Percentiles rank a stretch among this genome's conserved stretches.
Conservation (phyloP, 2,329 filamentous ascomycete genomes). For the Cladophialophora carrionii region DNA sequence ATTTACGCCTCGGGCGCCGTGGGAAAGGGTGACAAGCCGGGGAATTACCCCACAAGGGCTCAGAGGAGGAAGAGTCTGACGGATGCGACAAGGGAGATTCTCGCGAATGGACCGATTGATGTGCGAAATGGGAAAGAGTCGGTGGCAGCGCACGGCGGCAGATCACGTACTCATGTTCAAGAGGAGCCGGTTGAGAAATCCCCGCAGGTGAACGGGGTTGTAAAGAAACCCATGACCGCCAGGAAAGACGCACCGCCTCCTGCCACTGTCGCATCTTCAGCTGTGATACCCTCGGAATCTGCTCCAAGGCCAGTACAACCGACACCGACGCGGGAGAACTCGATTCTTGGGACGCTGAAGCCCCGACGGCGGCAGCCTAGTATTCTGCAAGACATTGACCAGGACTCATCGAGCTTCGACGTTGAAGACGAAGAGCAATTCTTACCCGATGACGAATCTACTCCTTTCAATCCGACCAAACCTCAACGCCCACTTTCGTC, state of each 20-base stretch:
- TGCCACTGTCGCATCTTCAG: constrained; percentile 12
- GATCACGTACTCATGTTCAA: constrained; percentile 1
- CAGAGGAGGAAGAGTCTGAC: constrained; percentile 35
- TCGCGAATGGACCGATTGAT: constrained; percentile 23
- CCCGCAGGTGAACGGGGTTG: constrained; percentile 13
- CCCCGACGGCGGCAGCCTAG: constrained; percentile 37
- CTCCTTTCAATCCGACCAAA: constrained; percentile 25
- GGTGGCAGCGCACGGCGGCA: not conserved
- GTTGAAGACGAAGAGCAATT: constrained; percentile 35
- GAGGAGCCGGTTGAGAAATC: not conserved
- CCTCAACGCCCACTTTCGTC: constrained; percentile 7
- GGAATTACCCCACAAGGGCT: constrained; percentile 33
- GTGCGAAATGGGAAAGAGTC: constrained; percentile 10
- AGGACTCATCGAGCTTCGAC: constrained; percentile 36
- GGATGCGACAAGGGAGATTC: constrained; percentile 28
- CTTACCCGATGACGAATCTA: constrained; percentile 37
- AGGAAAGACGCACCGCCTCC: constrained; percentile 1
- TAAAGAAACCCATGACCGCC: constrained; percentile 7
- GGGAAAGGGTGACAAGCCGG: constrained; percentile 34
- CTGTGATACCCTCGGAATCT: constrained; percentile 18
- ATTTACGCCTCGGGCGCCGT: constrained; percentile 38
- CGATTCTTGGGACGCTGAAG: constrained; percentile 36
- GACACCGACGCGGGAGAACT: constrained; percentile 34
- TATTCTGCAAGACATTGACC: constrained; percentile 34
- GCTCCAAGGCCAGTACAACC: constrained; percentile 16